Base-by-base conservation (phyloP, 768 basidiomycete genomes). In the Ramaria sp. region DNA sequence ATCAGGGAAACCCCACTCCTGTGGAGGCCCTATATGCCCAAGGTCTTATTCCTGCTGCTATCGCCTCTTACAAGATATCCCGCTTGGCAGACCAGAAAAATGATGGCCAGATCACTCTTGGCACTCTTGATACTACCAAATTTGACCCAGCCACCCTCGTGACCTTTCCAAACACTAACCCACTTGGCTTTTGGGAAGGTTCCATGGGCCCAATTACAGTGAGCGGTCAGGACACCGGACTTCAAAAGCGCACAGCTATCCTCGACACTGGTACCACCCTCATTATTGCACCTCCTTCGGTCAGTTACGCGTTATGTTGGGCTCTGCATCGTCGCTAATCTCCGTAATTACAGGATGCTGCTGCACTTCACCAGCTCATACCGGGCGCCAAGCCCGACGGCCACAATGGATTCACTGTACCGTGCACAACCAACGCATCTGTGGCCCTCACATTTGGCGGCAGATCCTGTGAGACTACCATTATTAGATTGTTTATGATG, bases 21-120 rank as follows among this genome's bases (percentile, higher is more conserved):
- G 75, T 87, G 30, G 88, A 92, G 67, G 66, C 83, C 1, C 72
- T 93, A 30, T 81, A 79, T 1, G 57, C 70, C 20, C 70, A 69
- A 5, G 79, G 79, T 30, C 69, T 79, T 50, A 81, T 92, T 54
- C 58, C 69, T 27, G 71, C 75, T 6, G 75, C 86, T 1, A 83
- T 92, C 62, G 77, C 80, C 9, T 86, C 87, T 8, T 90, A 78
- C 77, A 90, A 86, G 70, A 80, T 94, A 54, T 74, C 86, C 2
- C 85, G 90, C 55, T 69, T 83, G 32, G 73, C 77, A 8, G 88
- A 91, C 63, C 69, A 75, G 61, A 66, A 70, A 63, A 83, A 84
- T 60, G 84, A 89, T 60, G 89, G 89, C 49, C 76, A 88, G 68
- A 76, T 92, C 56, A 88, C 88, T 7, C 86, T 93, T 58, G 90